Evolutionary conservation across 2,329 filamentous ascomycete genomes (phyloP), one percentile per base, ranked within the genome.

Genomic region (Penicillium sp.): DNA sequence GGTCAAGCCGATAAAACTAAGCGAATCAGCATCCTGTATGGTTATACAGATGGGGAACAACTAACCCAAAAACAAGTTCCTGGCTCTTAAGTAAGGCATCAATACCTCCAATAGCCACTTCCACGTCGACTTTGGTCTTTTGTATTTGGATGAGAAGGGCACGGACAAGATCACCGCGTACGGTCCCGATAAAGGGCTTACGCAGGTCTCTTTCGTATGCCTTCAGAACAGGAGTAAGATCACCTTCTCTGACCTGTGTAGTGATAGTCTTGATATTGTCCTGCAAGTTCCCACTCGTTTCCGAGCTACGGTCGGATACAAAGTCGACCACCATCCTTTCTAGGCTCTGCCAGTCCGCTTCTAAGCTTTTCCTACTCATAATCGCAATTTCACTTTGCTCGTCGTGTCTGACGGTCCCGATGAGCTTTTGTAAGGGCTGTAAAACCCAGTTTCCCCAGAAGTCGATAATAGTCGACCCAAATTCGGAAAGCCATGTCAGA

Each of bases 271-370:
- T 79, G 30, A 96, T 84, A 65, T 96, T 85, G 1, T 78, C 71
- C 7, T 92, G 86, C 76, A 6, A 81, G 72, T 5, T 79, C 79
- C 8, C 78, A 78, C 28, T 68, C 66, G 60, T 12, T 18, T 47
- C 43, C 35, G 84, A 80, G 1, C 90, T 89, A 66, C 91, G 91
- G 64, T 96, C 91, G 9, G 87, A 77, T 4, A 92, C 90, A 76
- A 99, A 99, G 64, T 97, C 94, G 38, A 99, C 88, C 3, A 99
- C 95, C 94, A 99, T 99, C 48, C 94, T 87, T 72, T 99, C 93
- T 30, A 99, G 78, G 67, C 91, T 97, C 54, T 91, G 90, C 30
- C 91, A 85, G 69, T 99, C 94, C 1, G 92, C 91, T 69, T 88
- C 87, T 21, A 99, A 81, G 63, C 91, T 97, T 63, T 93, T 88